phyloP scores from a whole-genome alignment of 2,329 filamentous ascomycete genomes.

The Fusarium decemcellulare region DNA sequence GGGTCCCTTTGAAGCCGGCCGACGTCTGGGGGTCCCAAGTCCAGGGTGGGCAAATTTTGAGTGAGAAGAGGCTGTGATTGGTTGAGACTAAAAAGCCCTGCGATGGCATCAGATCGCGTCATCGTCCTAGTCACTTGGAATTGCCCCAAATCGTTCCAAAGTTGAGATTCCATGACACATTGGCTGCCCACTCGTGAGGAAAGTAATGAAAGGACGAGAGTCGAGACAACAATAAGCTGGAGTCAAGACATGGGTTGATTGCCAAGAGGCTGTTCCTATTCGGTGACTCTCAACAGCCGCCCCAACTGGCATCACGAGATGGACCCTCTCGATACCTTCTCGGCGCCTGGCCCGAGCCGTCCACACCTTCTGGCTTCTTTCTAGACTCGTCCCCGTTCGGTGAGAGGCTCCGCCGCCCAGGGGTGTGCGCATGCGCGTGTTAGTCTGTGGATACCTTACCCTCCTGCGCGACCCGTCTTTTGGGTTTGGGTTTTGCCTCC shows the following conservation, averaged over 20 bases:
- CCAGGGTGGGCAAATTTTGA: constrained; percentile 32
- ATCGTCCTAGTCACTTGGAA: constrained; percentile 44
- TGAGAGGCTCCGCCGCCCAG: constrained; percentile 6
- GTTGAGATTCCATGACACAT: constrained; percentile 40
- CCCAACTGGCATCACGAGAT: constrained; percentile 32
- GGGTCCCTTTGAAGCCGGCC: constrained; percentile 27
- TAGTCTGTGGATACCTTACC: not conserved
- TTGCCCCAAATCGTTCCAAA: constrained; percentile 11
- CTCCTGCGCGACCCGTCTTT: constrained; percentile 2
- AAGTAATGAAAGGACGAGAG: too few relatives aligned
- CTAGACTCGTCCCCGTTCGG: constrained; percentile 35
- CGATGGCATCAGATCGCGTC: constrained; percentile 50
- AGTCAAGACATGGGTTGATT: constrained; percentile 6
- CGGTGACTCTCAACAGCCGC: constrained; percentile 26
- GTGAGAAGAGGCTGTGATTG: constrained; percentile 23
- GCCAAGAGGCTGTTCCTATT: constrained; percentile 27
- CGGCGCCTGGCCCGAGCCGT: constrained; percentile 24
- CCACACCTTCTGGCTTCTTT: constrained; percentile 40
- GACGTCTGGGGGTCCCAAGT: constrained; percentile 29
- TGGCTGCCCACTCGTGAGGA: constrained; percentile 22
- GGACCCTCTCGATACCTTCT: not conserved
- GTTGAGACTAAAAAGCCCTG: constrained; percentile 14
- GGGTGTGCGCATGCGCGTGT: not conserved
- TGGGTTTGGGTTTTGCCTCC: constrained; percentile 28
- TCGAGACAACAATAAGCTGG: not conserved